Percentiles rank a stretch among this genome's conserved stretches.
Conservation (phyloP, 208 protist genomes). For the Leishmania amazonensis region DNA sequence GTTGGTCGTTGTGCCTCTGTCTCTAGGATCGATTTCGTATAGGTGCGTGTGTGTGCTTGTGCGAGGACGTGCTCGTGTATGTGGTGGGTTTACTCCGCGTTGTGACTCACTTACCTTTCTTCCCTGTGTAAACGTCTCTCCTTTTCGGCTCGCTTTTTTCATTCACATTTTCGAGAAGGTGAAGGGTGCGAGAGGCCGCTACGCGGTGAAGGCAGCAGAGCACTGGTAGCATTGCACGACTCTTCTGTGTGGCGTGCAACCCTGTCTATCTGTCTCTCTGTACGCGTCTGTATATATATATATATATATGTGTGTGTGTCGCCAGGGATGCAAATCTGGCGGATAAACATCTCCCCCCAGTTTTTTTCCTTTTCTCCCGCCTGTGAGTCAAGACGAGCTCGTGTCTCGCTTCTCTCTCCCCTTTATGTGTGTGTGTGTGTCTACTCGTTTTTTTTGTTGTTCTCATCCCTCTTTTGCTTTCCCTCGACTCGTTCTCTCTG, state of each 20-base stretch:
- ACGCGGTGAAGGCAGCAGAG: not conserved
- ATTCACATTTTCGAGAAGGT: not conserved
- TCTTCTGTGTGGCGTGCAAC: not conserved
- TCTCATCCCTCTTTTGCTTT: not conserved
- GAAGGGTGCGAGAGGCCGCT: not conserved
- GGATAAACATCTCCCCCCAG: not conserved
- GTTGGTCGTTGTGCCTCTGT: not conserved
- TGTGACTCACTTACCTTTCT: not conserved
- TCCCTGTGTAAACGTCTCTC: not conserved
- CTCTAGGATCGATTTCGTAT: not conserved
- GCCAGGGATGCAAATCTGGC: not conserved
- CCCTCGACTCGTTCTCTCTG: not conserved
- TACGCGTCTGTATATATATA: not conserved
- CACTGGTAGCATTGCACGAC: not conserved
- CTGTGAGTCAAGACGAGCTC: not conserved
- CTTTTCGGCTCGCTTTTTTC: not conserved
- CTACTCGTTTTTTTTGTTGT: not conserved
- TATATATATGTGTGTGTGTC: not conserved
- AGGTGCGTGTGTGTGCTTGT: conserved; percentile 5
- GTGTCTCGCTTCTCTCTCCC: not conserved
- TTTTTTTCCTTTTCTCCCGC: conserved; percentile 11
- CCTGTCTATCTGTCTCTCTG: not conserved
- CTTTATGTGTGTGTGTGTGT: conserved; percentile 3
- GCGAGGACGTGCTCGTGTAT: not conserved
- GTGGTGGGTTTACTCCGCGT: not conserved